Evolutionary conservation across 1,284 basidiomycete genomes (phyloP), one percentile per base, ranked within the genome.

Genomic region (Boletus subluridellus): DNA sequence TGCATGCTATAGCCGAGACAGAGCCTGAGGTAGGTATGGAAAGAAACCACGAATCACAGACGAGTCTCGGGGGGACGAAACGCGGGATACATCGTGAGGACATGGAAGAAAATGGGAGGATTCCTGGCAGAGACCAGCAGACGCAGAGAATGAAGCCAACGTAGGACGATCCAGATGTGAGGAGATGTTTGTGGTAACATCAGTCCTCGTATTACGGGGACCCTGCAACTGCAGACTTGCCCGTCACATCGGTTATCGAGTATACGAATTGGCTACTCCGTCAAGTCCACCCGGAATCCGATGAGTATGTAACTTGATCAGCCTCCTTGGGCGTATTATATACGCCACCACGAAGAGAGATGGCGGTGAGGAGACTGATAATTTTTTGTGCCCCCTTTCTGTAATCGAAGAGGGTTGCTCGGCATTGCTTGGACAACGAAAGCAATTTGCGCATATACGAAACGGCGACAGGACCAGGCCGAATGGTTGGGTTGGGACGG

Each of bases 401-500:
- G 7, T 8, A 30, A 30, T 30, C 8, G 30, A 30, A 30, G 30
- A 30, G 78, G 57, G 81, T 87, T 1, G 87, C 87, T 77, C 98
- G 95, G 63, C 87, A 94, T 74, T 97, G 94, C 72, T 92, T 92
- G 64, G 87, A 85, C 0, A 83, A 84, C 15, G 76, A 73, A 12
- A 94, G 79, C 54, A 81, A 80, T 65, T 87, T 86, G 60, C 82
- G 82, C 66, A 96, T 77, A 60, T 85, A 80, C 10, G 80, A 74
- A 9, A 94, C 91, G 1, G 91, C 86, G 39, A 98, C 92, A 0
- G 95, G 93, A 11, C 95, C 95, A 21, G 98, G 82, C 6, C 81
- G 74, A 49, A 97, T 84, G 59, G 81, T 85, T 1, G 92, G 93
- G 64, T 90, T 82, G 0, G 86, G 85, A 2, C 95, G 83, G 17